Percentiles rank a stretch among this genome's conserved stretches.
Conservation (phyloP, 2,329 filamentous ascomycete species). For the Xenoacremonium recifei region DNA sequence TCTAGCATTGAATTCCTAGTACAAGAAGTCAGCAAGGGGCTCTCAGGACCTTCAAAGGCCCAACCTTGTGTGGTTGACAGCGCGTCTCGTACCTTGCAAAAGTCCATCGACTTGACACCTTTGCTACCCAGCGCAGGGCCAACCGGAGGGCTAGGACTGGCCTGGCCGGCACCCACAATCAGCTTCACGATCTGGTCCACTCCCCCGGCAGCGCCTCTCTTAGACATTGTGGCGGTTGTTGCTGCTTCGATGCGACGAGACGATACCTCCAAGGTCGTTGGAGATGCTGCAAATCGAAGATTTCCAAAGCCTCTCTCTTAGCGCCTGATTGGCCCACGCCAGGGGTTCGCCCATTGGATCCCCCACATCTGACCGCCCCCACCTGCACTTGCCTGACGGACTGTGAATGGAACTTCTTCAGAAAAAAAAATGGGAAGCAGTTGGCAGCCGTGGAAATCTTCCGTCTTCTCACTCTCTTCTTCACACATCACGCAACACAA, state of each 20-base stretch:
- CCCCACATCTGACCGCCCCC: constrained; percentile 17
- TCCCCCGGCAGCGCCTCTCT: constrained; percentile 39
- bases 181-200: constrained; percentile 86
- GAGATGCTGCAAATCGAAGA: constrained; percentile 23
- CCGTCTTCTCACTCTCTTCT: constrained; percentile 1
- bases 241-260: constrained; percentile 9
- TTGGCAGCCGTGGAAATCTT: constrained; percentile 6
- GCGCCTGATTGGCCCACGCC: constrained; percentile 21
- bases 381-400: constrained; percentile 12
- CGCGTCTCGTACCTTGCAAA: constrained; percentile 77
- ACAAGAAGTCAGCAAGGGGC: constrained; percentile 13
- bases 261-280: constrained; percentile 2
- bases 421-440: constrained; percentile 25
- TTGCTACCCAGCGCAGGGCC: constrained; percentile 95
- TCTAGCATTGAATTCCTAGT: constrained; percentile 92
- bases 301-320: constrained; percentile 18
- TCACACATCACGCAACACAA: not conserved
- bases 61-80: not conserved
- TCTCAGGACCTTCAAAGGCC: too few species aligned
- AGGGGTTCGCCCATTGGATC: constrained; percentile 9
- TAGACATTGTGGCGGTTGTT: constrained; percentile 48
- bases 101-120: constrained; percentile 99
- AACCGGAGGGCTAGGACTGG: constrained; percentile 90
- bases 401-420: constrained; percentile 4
- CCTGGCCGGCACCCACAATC: constrained; percentile 94